phyloP scores from a whole-genome alignment of 1,139 yeast species.

The Zhuliangozyma parablackwelliae region DNA sequence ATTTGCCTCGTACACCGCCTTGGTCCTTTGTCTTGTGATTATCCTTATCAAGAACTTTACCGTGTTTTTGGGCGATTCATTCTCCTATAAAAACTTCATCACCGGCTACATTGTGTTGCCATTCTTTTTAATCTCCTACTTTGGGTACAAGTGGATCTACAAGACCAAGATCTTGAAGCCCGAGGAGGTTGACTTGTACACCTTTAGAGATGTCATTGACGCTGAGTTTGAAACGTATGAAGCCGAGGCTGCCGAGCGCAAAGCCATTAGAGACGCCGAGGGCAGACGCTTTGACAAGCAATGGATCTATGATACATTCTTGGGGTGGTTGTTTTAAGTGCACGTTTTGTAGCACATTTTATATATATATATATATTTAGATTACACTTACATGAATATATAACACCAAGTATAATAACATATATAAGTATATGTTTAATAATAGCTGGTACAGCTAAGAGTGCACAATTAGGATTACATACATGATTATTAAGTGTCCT shows the following conservation, averaged over 20 bases:
- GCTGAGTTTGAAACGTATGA: conserved; percentile 60
- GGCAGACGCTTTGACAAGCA: conserved; percentile 36
- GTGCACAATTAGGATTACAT: no score
- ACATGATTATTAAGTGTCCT: no score
- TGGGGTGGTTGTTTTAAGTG: conserved; percentile 32
- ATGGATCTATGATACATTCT: conserved; percentile 54
- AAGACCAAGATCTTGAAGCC: conserved; percentile 52
- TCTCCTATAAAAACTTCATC: conserved; percentile 52
- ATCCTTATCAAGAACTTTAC: conserved; percentile 72
- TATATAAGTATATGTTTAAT: no score
- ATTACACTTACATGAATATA: no score
- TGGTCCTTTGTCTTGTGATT: conserved; percentile 50
- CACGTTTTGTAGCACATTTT: not conserved
- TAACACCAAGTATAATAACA: no score
- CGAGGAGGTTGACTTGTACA: conserved; percentile 58
- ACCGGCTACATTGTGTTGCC: conserved; percentile 80
- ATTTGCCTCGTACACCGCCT: conserved; percentile 56
- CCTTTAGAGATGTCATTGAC: conserved; percentile 63
- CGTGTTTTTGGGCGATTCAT: conserved; percentile 54
- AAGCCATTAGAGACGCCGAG: conserved; percentile 34
- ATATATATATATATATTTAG: not conserved
- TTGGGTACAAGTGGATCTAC: conserved; percentile 55
- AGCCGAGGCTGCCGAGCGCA: conserved; percentile 28
- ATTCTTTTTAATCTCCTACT: conserved; percentile 48
- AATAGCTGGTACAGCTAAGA: no score